Evolutionary conservation across 768 basidiomycete genomes (phyloP), one percentile per base, ranked within the genome.

Genomic region (Pisolithus albus): DNA sequence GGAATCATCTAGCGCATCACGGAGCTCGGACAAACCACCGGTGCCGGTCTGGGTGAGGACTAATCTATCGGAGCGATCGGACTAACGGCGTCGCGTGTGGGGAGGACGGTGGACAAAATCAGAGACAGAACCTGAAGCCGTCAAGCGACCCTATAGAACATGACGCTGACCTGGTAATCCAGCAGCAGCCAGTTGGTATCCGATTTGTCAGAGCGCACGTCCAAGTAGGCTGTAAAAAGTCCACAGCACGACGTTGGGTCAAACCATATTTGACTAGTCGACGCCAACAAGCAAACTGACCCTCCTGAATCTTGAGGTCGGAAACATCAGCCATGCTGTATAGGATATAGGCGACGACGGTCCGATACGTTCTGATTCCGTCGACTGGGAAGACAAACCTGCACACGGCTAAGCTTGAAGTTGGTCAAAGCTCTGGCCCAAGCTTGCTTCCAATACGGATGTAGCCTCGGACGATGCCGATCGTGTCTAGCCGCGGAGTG

Each of bases 121-220:
- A 32, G 16, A 19, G 39, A 21, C 13, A 46, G 53, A 47, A 56
- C 44, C 52, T 61, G 54, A 44, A 51, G 23, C 46, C 59, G 56
- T 64, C 46, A 53, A 53, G 50, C 28, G 19, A 53, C 49, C 47
- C 52, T 15, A 36, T 48, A n/a, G 34, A 52, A 21, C 30, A 40
- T 43, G 51, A 49, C 30, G 51, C 75, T 63, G 58, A 82, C 84
- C 74, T 87, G 85, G 67, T 97, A 98, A 66, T 95, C 89, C 52
- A 96, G 71, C 51, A 97, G 74, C 42, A 94, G 64, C 92, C 92
- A 97, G 66, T 88, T 96, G 30, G 83, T 88, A 28, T 89, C 87
- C 37, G 83, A 76, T 64, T 92, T 92, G 76, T 90, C 84, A 55
- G 75, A 77, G 58, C 93, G 84, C 50, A 96, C 86, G 59, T 92